Evolutionary conservation across 2,329 filamentous ascomycete genomes (phyloP), one percentile per base, ranked within the genome.

Genomic region (Seiridium cupressi): DNA sequence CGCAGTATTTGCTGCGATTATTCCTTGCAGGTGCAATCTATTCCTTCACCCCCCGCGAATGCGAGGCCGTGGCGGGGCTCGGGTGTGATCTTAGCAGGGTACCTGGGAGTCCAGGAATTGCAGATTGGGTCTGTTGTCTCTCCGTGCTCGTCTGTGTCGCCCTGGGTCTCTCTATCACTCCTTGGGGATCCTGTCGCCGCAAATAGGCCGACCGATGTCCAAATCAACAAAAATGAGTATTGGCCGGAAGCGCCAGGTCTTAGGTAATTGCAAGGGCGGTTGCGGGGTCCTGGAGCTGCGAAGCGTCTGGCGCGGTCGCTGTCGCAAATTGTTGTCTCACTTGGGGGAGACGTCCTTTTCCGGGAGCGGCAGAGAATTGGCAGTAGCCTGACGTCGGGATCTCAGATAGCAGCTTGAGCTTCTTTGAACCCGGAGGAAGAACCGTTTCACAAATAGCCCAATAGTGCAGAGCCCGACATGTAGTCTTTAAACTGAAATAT

Each of bases 31-130:
- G 32, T 57, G 54, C n/a, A 46, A 46, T 47, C 38, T 31, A 55
- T 55, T 35, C 49, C 55, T 36, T 48, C 55, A 46, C 55, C 44
- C 55, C 55, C 32, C 55, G 55, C 46, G 44, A 35, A 40, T 47
- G 54, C 47, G 26, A 36, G 54, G 42, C 42, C 32, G 54, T n/a
- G 54, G 44, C 40, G 54, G 54, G 51, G 51, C 51, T 51, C 36
- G 51, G 51, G 51, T 55, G 36, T 42, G 38, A 55, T 55, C 49
- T 51, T 35, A 51, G 34, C 51, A 55, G 51, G 51, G 51, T 18
- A 51, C 47, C 18, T 26, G 18, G 34, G 34, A 13, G 44, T 26
- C 10, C 18, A 26, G 31, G 31, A 46, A 44, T 32, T 46, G 54
- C 40, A 57, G 35, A 55, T 18, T 26, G 34, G 49, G 32, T 35